Conservation (phyloP, 352 stramenopile genomes). For the Phytophthora meadii region DNA sequence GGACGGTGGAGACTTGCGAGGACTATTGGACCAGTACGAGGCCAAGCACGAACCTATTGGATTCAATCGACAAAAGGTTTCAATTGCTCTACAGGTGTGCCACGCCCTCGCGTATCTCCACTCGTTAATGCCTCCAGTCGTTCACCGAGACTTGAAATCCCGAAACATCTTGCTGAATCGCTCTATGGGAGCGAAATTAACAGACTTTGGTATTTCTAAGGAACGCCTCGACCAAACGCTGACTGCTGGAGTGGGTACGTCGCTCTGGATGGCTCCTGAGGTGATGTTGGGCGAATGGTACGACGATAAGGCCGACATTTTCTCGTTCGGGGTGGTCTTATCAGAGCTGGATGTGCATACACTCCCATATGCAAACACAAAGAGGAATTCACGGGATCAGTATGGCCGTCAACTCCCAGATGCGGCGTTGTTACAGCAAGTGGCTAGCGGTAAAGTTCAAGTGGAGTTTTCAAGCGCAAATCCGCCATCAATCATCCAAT, state of each 20-base stretch:
- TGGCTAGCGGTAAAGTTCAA: slow-evolving; percentile 21
- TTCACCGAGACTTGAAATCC: slow-evolving; percentile 68
- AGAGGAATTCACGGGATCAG: slow-evolving; percentile 9
- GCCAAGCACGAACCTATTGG: slow-evolving; percentile 7
- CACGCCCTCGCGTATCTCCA: slow-evolving; percentile 34
- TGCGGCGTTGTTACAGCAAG: slow-evolving; percentile 20
- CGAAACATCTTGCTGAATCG: slow-evolving; percentile 56
- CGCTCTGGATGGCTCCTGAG: slow-evolving; percentile 35
- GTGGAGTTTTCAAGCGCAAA: slow-evolving; percentile 30
- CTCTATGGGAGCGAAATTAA: slow-evolving; percentile 33
- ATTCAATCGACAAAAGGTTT: slow-evolving; percentile 22
- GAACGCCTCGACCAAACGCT: slow-evolving; percentile 23
- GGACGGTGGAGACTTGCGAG: slow-evolving; percentile 48
- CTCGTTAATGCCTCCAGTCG: slow-evolving; percentile 25
- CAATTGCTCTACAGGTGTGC: slow-evolving; percentile 43
- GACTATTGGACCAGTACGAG: slow-evolving; percentile 36
- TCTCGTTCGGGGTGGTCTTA: slow-evolving; percentile 39
- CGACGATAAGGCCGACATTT: slow-evolving; percentile 38
- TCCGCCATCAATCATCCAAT: slow-evolving; percentile 10
- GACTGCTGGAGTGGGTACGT: slow-evolving; percentile 30
- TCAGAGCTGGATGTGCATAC: slow-evolving; percentile 33
- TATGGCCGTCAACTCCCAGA: slow-evolving; percentile 19
- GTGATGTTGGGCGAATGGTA: slow-evolving; percentile 36
- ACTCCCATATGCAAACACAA: slow-evolving; percentile 32
- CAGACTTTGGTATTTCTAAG: slow-evolving; percentile 34